Conservation (phyloP, 768 basidiomycete genomes). For the Glaciozyma antarctica region DNA sequence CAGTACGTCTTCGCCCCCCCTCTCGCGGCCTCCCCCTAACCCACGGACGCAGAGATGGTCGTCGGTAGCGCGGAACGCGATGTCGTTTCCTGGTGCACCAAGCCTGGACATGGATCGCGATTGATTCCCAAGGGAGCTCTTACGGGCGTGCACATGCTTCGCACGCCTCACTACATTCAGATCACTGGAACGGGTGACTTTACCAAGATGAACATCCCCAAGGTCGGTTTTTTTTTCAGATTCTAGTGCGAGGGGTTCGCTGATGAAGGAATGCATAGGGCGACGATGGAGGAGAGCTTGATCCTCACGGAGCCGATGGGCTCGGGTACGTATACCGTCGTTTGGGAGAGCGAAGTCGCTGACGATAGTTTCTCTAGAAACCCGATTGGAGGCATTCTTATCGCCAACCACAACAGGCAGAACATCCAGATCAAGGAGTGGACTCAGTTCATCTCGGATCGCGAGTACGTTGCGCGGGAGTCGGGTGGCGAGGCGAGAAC, state of each 20-base stretch:
- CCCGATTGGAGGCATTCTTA: background rate
- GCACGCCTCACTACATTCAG: conserved; percentile 37
- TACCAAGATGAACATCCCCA: conserved; percentile 42
- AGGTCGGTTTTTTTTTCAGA: too few species aligned
- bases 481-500: too few species aligned
- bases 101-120: conserved; percentile 39
- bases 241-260: too few species aligned
- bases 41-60: background rate
- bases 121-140: conserved; percentile 33
- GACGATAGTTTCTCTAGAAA: background rate
- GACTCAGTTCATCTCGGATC: conserved; percentile 47
- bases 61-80: conserved; percentile 32
- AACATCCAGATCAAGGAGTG: conserved; percentile 59
- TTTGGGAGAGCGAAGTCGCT: background rate
- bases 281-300: conserved; percentile 37
- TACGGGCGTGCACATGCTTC: conserved; percentile 33
- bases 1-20: too few species aligned
- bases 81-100: conserved; percentile 67
- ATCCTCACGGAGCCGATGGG: background rate
- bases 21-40: too few species aligned
- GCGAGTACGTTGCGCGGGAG: background rate
- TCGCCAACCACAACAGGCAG: conserved; percentile 11
- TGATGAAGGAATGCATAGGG: too few species aligned
- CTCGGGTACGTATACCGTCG: background rate
- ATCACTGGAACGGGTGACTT: conserved; percentile 40